Percentiles rank a stretch among this genome's conserved stretches.
Conservation (phyloP, 179 eudicot species). For the Gypsophila paniculata region DNA sequence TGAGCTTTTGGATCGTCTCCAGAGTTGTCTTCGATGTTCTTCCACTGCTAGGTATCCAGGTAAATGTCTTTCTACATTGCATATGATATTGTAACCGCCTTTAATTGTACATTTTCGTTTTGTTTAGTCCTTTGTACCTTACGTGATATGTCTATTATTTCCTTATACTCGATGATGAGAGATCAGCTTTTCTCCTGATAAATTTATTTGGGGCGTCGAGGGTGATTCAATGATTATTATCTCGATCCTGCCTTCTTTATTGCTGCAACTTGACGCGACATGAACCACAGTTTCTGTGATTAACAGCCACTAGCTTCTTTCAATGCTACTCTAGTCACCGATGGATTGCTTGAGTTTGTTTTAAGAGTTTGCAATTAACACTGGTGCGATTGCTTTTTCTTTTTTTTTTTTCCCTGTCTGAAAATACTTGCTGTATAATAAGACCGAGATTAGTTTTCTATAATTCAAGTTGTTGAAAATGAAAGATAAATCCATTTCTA, state of each 20-base stretch:
- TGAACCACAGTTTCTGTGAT: neutral
- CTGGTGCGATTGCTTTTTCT: neutral
- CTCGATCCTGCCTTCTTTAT: too few relatives aligned
- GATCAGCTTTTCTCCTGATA: too few relatives aligned
- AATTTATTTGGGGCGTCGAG: too few relatives aligned
- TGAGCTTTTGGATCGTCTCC: constrained; percentile 36
- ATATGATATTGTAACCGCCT: neutral
- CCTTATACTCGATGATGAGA: too few relatives aligned
- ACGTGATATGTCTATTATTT: neutral
- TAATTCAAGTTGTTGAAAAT: too few relatives aligned
- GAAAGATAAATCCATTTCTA: too few relatives aligned
- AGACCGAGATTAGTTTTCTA: too few relatives aligned
- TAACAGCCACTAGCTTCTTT: neutral
- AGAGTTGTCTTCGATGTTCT: constrained; percentile 39
- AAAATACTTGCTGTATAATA: constrained; percentile 5
- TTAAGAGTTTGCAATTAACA: neutral
- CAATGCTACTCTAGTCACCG: neutral
- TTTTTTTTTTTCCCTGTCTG: constrained; percentile 2
- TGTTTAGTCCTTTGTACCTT: neutral
- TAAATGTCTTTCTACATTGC: constrained; percentile 8
- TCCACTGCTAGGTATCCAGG: constrained; percentile 38
- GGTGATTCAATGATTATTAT: too few relatives aligned
- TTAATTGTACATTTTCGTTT: neutral
- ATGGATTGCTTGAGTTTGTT: neutral
- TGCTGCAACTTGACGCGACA: neutral